These are phyloP conservation scores for Plasmodium knowlesi DNA, from an alignment of 169 alveolate species.

Conservation along the genomic window DNA sequence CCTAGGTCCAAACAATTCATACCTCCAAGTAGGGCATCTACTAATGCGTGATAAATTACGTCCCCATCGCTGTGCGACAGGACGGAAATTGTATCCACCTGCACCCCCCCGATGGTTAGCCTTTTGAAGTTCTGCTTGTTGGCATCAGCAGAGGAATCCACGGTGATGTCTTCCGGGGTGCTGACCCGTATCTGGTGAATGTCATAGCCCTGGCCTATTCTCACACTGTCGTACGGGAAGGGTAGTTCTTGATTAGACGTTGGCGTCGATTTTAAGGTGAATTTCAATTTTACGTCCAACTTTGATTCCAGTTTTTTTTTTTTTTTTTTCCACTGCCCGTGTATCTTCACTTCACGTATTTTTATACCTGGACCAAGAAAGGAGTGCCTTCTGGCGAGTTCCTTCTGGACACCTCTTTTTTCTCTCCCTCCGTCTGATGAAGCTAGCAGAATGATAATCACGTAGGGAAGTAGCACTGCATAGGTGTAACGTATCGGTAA, in stretches of 20 bases:
- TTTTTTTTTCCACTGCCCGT: neutral
- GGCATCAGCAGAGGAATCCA: neutral
- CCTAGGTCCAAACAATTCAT: slow-evolving; percentile 88
- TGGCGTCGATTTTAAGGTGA: neutral
- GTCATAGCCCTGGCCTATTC: slow-evolving; percentile 86
- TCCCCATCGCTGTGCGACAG: slow-evolving; percentile 93
- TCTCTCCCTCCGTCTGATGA: neutral
- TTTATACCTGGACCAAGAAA: neutral
- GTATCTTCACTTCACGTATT: neutral
- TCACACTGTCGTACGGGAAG: slow-evolving; percentile 16
- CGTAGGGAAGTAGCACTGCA: neutral
- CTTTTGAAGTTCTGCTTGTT: slow-evolving; percentile 74
- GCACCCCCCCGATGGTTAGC: slow-evolving; percentile 83
- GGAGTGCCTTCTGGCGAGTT: neutral
- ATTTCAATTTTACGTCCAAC: neutral
- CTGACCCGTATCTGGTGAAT: slow-evolving; percentile 79
- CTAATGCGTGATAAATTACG: slow-evolving; percentile 87
- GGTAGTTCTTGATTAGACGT: neutral
- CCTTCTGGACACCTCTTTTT: neutral
- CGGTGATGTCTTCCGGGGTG: slow-evolving; percentile 27
- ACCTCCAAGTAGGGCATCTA: slow-evolving; percentile 89
- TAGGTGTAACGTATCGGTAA: neutral
- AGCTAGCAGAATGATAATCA: neutral
- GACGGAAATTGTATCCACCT: slow-evolving; percentile 70
- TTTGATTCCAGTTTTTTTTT: neutral